phyloP scores from a whole-genome alignment of 1,284 basidiomycete species.

The Neonothopanus nambi region DNA sequence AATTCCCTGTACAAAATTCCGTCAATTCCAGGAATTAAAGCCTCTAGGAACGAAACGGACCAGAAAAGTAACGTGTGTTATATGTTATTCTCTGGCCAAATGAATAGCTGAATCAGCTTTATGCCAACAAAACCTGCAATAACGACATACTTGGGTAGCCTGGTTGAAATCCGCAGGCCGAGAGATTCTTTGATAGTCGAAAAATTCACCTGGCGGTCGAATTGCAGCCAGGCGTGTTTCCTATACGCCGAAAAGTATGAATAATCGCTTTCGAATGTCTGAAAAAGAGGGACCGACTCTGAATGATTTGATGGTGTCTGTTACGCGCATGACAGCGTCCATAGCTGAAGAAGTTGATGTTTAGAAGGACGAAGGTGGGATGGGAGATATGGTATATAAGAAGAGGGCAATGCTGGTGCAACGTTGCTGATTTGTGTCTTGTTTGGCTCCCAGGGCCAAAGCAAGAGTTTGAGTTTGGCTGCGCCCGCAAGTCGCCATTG shows the following conservation, averaged over 20 bases:
- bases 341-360: slow-evolving; percentile 40
- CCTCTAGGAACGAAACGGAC: slow-evolving; percentile 32
- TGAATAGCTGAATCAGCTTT: slow-evolving; percentile 10
- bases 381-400: slow-evolving; percentile 3
- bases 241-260: slow-evolving; percentile 34
- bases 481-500: neutral
- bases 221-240: slow-evolving; percentile 85
- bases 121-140: slow-evolving; percentile 7
- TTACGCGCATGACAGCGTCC: slow-evolving; percentile 62
- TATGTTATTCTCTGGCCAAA: slow-evolving; percentile 80
- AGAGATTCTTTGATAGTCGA: slow-evolving; percentile 88
- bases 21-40: neutral
- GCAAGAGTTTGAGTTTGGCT: too few species aligned
- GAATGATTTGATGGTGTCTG: slow-evolving; percentile 73
- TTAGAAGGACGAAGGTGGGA: neutral
- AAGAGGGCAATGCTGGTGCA: neutral
- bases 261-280: neutral
- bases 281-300: slow-evolving; percentile 46
- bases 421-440: neutral
- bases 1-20: slow-evolving; percentile 65
- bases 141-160: slow-evolving; percentile 60
- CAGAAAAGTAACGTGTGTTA: slow-evolving; percentile 93
- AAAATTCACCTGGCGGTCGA: slow-evolving; percentile 80
- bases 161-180: slow-evolving; percentile 74
- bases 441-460: too few species aligned